Conservation (phyloP, 139 green algal genomes). For the Edaphochlamys debaryana region DNA sequence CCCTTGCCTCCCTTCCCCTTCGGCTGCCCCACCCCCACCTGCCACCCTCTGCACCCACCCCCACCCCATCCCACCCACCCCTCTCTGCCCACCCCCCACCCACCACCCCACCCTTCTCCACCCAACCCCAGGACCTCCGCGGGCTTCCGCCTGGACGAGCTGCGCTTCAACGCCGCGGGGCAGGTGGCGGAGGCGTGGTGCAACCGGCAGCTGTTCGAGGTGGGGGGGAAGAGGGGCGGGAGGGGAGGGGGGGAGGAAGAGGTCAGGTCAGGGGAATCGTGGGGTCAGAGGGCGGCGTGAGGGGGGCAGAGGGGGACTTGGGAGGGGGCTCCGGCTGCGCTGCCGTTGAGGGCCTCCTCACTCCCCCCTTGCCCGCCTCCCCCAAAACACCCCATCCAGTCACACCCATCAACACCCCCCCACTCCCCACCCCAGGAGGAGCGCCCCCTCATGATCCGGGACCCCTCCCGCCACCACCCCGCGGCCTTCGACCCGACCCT, state of each 20-base stretch:
- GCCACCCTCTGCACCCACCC: too few relatives aligned
- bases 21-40: too few relatives aligned
- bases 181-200: constrained; percentile 35
- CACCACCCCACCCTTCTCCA: too few relatives aligned
- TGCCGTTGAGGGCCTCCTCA: too few relatives aligned
- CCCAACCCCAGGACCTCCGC: not conserved
- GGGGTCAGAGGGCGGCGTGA: not conserved
- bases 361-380: too few relatives aligned
- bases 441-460: constrained; percentile 10
- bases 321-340: too few relatives aligned
- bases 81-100: too few relatives aligned
- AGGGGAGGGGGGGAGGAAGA: not conserved
- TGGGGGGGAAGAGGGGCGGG: not conserved
- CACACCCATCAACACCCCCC: too few relatives aligned
- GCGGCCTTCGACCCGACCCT: constrained; percentile 10
- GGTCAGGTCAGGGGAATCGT: not conserved
- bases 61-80: too few relatives aligned
- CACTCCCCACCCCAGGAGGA: constrained; percentile 11
- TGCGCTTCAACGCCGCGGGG: constrained; percentile 3
- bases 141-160: constrained; percentile 32
- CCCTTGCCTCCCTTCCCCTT: too few relatives aligned
- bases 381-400: too few relatives aligned
- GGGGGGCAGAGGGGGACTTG: too few relatives aligned
- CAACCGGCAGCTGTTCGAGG: constrained; percentile 38
- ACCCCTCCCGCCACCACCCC: constrained; percentile 10